Percentiles rank a stretch among this genome's conserved stretches.
phyloP scores from a whole-genome alignment of 306 rosid genomes.

The Mimosa bimucronata region DNA sequence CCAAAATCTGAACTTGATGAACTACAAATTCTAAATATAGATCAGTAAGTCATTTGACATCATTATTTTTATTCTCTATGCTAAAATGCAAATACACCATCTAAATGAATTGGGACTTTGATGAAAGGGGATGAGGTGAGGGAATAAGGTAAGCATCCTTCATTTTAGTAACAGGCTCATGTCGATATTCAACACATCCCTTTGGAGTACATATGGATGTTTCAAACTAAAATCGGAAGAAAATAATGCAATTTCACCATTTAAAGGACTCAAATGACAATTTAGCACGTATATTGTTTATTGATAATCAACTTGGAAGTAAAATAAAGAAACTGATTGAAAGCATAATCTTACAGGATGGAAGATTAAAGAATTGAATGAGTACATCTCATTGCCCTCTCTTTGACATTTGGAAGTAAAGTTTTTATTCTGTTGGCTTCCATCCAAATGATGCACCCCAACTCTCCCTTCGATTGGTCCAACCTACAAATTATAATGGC shows the following conservation, averaged over 20 bases:
- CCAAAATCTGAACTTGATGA: not conserved
- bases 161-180: not conserved
- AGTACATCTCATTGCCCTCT: conserved; percentile 27
- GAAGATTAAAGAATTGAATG: conserved; percentile 21
- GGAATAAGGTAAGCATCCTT: not conserved
- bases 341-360: conserved; percentile 33
- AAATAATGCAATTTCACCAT: not conserved
- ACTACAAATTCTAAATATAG: not conserved
- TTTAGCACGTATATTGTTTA: not conserved
- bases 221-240: not conserved
- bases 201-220: not conserved
- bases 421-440: conserved; percentile 69
- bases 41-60: not conserved
- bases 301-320: not conserved
- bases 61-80: not conserved
- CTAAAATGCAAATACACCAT: not conserved
- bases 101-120: not conserved
- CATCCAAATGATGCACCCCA: conserved; percentile 97
- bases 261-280: not conserved
- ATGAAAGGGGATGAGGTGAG: not conserved
- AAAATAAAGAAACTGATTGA: not conserved
- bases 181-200: not conserved
- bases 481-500: conserved; percentile 52
- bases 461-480: conserved; percentile 98
- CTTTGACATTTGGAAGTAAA: conserved; percentile 64